Base-by-base conservation (phyloP, 2,329 filamentous ascomycete species). In the Monilinia vaccinii-corymbosi region DNA sequence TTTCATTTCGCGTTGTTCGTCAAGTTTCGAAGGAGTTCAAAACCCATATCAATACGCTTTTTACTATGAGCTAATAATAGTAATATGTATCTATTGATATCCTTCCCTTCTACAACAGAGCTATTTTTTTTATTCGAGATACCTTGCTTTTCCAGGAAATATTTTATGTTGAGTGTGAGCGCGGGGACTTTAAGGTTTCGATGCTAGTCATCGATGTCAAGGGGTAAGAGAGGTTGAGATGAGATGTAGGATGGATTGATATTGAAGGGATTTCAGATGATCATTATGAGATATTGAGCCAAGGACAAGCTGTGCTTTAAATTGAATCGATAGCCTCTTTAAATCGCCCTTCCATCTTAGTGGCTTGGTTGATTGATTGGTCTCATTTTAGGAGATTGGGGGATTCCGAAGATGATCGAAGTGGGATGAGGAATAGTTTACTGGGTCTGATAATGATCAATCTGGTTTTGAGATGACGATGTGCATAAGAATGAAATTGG, bases 51-150 rank as follows among this genome's bases (percentile, higher is more conserved):
- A 49, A 42, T 51, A 40, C 49, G 55, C 56, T 55, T 45, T 40
- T 46, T 49, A 47, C 45, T 1, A 32, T 58, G 45, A 49, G 53
- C 46, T 38, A 36, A 61, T 58, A 58, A 56, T 50, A 62, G 49
- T 60, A 60, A 55, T 60, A 40, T 60, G 57, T 60, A 60, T 60
- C 57, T 40, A 55, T 55, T 28, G 18, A 55, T 31, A 21, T 21
- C 49, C 42, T 46, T 56, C 45, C 9, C 49, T 49, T 57, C 50
- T 32, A 53, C 50, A 36, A 53, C 50, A n/a, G 4, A 36, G 23
- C 32, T 31, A 38, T 31, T 57, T 48, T 57, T 34, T 49, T 40
- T 21, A 31, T 51, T 44, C 34, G 46, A 50, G 56, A 34, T 32
- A 51, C 56, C 34, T 58, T 58, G 32, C 40, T 46, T 32, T 55